Percentiles rank a stretch among this genome's conserved stretches.
These are phyloP conservation scores for Barnettozyma sucrosica DNA, from an alignment of 805 yeast genomes.

Conservation along the genomic window DNA sequence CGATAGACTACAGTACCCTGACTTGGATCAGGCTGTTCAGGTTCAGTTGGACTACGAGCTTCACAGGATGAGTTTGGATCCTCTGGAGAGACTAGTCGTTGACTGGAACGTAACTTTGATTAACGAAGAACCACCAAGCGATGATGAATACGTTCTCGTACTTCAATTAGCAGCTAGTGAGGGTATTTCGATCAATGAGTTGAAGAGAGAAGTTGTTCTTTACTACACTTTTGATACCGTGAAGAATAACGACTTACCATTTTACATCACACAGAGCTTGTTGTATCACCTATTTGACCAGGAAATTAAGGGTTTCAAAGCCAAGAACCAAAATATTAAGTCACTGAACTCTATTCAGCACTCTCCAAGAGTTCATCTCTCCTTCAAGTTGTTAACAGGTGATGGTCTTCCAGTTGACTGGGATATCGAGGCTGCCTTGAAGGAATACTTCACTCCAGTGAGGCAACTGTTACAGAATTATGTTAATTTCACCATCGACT, in stretches of 20 bases:
- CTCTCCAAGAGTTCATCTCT: constrained; percentile 65
- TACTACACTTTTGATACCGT: constrained; percentile 40
- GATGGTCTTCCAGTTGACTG: constrained; percentile 62
- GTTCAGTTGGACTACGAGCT: constrained; percentile 40
- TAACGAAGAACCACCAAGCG: constrained; percentile 19
- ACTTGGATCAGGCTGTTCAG: constrained; percentile 51
- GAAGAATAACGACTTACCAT: constrained; percentile 57
- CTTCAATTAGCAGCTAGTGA: constrained; percentile 36
- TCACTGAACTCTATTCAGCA: constrained; percentile 30
- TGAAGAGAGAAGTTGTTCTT: constrained; percentile 34
- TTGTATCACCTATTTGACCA: constrained; percentile 39
- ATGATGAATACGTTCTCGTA: constrained; percentile 31
- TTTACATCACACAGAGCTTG: constrained; percentile 47
- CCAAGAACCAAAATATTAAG: constrained; percentile 11
- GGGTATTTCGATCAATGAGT: constrained; percentile 39
- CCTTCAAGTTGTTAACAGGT: constrained; percentile 69
- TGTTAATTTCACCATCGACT: constrained; percentile 69
- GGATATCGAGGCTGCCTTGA: constrained; percentile 58
- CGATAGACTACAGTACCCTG: constrained; percentile 56
- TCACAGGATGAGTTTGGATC: constrained; percentile 14
- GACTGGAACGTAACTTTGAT: constrained; percentile 31
- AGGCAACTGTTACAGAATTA: constrained; percentile 45
- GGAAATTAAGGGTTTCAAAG: constrained; percentile 31
- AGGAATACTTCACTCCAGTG: constrained; percentile 49
- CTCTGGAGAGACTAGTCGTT: constrained; percentile 23